Conservation (phyloP, 1,284 basidiomycete genomes). For the Mycosarcoma mackinlayi region DNA sequence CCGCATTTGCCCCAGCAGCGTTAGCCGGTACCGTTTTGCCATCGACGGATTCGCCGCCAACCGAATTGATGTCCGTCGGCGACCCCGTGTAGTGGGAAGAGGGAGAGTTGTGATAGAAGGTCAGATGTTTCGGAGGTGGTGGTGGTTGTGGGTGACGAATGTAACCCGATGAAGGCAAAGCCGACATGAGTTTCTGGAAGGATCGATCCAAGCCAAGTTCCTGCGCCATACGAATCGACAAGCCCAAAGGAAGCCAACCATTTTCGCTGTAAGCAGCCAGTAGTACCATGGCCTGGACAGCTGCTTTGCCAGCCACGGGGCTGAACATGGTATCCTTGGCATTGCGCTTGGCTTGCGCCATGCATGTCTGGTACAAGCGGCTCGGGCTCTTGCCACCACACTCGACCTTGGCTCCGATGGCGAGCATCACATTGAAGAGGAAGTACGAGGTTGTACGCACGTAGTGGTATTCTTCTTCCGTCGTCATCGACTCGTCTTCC, state of each 20-base stretch:
- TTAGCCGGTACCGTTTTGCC: conserved; percentile 22
- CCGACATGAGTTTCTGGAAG: conserved; percentile 80
- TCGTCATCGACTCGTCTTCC: conserved; percentile 90
- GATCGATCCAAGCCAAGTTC: conserved; percentile 90
- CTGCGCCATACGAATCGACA: conserved; percentile 92
- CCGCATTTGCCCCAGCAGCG: conserved; percentile 21
- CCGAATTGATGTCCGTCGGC: conserved; percentile 32
- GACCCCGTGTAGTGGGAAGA: conserved; percentile 74
- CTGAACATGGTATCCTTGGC: conserved; percentile 90
- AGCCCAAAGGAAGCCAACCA: conserved; percentile 89
- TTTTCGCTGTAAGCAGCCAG: conserved; percentile 92
- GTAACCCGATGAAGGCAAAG: conserved; percentile 21
- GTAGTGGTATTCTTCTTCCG: conserved; percentile 73
- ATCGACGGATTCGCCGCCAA: conserved; percentile 23
- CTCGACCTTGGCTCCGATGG: conserved; percentile 88
- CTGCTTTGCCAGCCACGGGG: conserved; percentile 90
- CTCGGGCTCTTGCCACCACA: conserved; percentile 85
- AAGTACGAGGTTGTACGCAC: conserved; percentile 89
- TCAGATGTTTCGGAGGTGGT: conserved; percentile 36
- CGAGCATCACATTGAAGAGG: conserved; percentile 89
- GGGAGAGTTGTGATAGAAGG: conserved; percentile 37
- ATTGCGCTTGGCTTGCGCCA: conserved; percentile 93
- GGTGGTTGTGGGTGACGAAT: conserved; percentile 28
- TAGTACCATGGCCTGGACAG: conserved; percentile 91
- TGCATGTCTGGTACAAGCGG: conserved; percentile 85